A percentile compares a stretch with the other conserved stretches of the same genome.
Conservation (phyloP, 2,329 filamentous ascomycete species). For the Verticillium albo-atrum region DNA sequence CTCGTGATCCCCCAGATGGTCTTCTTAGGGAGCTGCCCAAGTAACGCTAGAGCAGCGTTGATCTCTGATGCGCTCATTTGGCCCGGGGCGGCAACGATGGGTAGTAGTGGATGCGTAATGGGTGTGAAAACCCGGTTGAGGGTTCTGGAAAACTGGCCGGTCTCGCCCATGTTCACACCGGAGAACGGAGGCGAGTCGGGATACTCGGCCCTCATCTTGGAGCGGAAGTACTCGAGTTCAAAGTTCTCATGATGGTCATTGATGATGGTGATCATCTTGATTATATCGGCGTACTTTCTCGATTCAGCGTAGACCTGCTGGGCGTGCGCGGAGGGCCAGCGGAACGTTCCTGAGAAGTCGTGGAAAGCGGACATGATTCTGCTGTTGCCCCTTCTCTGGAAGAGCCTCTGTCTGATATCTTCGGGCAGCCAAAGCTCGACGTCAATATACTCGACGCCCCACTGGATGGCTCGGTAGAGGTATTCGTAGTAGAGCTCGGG, state of each 20-base stretch:
- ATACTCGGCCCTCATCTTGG: conserved; percentile 65
- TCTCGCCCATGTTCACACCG: conserved; percentile 81
- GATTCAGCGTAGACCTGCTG: conserved; percentile 68
- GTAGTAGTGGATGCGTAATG: conserved; percentile 79
- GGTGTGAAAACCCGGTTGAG: conserved; percentile 84
- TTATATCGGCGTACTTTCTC: conserved; percentile 72
- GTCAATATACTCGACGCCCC: conserved; percentile 87
- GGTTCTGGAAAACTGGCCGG: conserved; percentile 79
- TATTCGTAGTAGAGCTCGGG: conserved; percentile 72
- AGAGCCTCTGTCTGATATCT: conserved; percentile 62
- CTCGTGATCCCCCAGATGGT: conserved; percentile 78
- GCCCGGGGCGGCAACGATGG: conserved; percentile 79
- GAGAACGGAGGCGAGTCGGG: conserved; percentile 70
- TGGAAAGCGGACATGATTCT: conserved; percentile 91
- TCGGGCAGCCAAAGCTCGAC: conserved; percentile 86
- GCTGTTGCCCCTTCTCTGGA: conserved; percentile 68
- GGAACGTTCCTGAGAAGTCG: conserved; percentile 80
- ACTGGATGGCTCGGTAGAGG: conserved; percentile 78
- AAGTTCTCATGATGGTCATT: conserved; percentile 82
- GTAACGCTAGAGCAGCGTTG: conserved; percentile 70
- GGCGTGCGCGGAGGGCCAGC: conserved; percentile 72
- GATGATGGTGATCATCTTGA: conserved; percentile 87
- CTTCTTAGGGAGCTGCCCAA: conserved; percentile 76
- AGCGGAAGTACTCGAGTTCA: conserved; percentile 84
- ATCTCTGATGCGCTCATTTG: conserved; percentile 84